Percentiles rank a stretch among this genome's conserved stretches.
These are phyloP conservation scores for Diaporthe sp. DNA, from an alignment of 2,329 filamentous ascomycete species.

Conservation along the genomic window DNA sequence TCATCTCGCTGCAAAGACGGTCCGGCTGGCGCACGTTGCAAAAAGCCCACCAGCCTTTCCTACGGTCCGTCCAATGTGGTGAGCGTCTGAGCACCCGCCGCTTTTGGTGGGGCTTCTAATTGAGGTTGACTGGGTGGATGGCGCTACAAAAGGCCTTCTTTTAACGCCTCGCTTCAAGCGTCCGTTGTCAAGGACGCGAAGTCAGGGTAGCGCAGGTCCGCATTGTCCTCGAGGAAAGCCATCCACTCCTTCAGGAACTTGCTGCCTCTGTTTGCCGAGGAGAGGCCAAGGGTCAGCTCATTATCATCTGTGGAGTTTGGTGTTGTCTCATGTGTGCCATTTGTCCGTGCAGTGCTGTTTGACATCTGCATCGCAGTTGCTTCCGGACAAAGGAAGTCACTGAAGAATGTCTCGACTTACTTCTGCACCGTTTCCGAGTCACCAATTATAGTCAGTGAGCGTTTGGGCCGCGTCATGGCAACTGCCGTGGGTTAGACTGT, in stretches of 20 bases:
- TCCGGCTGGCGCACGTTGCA: not conserved
- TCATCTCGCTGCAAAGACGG: conserved; percentile 11
- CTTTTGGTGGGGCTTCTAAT: conserved; percentile 19
- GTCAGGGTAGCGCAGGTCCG: conserved; percentile 91
- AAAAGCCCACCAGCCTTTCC: not conserved
- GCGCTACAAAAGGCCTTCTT: not conserved
- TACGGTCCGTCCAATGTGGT: conserved; percentile 12
- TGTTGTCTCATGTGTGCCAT: conserved; percentile 23
- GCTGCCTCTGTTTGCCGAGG: conserved; percentile 74
- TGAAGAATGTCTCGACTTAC: conserved; percentile 67
- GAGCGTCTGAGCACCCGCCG: conserved; percentile 25
- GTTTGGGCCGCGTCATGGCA: conserved; percentile 94
- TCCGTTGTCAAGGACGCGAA: conserved; percentile 57
- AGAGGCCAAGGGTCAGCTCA: conserved; percentile 43
- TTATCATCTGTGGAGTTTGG: not conserved
- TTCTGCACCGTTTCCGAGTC: conserved; percentile 93
- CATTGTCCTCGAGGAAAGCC: conserved; percentile 88
- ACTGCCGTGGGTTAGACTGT: conserved; percentile 68
- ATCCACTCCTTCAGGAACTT: conserved; percentile 92
- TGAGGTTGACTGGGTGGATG: conserved; percentile 15
- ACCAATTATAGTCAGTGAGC: conserved; percentile 90
- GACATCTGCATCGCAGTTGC: conserved; percentile 21
- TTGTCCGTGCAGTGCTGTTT: conserved; percentile 25
- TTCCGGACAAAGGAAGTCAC: conserved; percentile 8
- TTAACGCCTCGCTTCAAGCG: conserved; percentile 42